Conservation (phyloP, 129 eudicot genomes). For the Centrapalus pauciflorus region DNA sequence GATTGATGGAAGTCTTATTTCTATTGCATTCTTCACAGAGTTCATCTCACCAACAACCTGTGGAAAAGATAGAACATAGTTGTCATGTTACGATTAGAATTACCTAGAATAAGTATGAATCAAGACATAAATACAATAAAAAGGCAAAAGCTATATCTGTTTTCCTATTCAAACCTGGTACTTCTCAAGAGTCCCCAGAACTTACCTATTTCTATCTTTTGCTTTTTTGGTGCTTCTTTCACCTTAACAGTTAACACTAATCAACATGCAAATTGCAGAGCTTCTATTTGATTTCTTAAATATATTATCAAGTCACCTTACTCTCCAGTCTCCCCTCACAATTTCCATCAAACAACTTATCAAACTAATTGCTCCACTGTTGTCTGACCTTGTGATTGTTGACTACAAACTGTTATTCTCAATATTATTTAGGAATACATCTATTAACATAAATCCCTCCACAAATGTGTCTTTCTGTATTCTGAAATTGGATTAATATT, state of each 20-base stretch:
- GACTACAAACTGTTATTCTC: background rate
- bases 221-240: background rate
- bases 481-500: no score
- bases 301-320: background rate
- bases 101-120: background rate
- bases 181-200: background rate
- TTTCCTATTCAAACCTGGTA: background rate
- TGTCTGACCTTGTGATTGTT: background rate
- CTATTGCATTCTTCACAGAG: constrained; percentile 81
- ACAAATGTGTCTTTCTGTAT: no score
- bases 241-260: no score
- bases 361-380: background rate
- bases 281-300: background rate
- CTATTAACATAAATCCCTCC: background rate
- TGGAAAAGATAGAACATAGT: constrained; percentile 15
- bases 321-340: background rate
- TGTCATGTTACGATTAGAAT: background rate
- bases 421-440: background rate
- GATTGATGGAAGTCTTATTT: no score
- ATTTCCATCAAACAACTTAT: background rate
- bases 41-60: constrained; percentile 91
- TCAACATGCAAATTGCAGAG: background rate
- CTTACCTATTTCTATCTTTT: background rate
- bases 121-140: background rate
- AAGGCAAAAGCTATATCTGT: background rate